Evolutionary conservation across 2,329 filamentous ascomycete genomes (phyloP), one percentile per base, ranked within the genome.

Genomic region (Aspergillus sergii): DNA sequence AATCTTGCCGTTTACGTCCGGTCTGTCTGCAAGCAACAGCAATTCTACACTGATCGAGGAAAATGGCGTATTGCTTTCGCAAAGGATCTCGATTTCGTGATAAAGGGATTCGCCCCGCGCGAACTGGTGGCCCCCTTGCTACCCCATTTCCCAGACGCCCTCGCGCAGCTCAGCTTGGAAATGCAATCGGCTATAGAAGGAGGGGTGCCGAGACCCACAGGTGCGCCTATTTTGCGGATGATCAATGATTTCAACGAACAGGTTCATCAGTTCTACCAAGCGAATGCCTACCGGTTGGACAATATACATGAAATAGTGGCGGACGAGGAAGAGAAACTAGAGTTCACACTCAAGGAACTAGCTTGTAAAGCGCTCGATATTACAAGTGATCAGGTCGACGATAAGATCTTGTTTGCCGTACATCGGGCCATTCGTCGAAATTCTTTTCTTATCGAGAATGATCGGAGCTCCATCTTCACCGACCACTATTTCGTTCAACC

Each of bases 401-500:
- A 71, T 32, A 71, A 73, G 26, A 69, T 74, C 5, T 64, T 77
- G 4, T 79, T 75, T 66, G 71, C 75, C 6, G 73, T 79, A 23
- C 78, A 80, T 56, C 73, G 67, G 51, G 72, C 75, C 14, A 66
- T 73, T 21, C 69, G 74, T 28, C 72, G 67, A 7, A 60, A 74
- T 50, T 67, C 76, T 1, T 78, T 79, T 53, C 64, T 78, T 14
- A 72, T 80, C 28, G 69, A 76, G 26, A 68, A 70, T 39, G 76
- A 79, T 53, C 69, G 69, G 21, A 73, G 69, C 26, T 75, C 75
- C 21, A 64, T 76, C 3, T 77, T 79, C 36, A 68, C 73, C 11
- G 72, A 76, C 56, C 75, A 63, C 70, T 86, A 72, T 80, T 82
- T 73, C 75, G 68, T 89, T 23, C 79, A 84, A 26, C 83, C 86